phyloP scores from a whole-genome alignment of 1,284 basidiomycete species.

The Boletus austroedulis region DNA sequence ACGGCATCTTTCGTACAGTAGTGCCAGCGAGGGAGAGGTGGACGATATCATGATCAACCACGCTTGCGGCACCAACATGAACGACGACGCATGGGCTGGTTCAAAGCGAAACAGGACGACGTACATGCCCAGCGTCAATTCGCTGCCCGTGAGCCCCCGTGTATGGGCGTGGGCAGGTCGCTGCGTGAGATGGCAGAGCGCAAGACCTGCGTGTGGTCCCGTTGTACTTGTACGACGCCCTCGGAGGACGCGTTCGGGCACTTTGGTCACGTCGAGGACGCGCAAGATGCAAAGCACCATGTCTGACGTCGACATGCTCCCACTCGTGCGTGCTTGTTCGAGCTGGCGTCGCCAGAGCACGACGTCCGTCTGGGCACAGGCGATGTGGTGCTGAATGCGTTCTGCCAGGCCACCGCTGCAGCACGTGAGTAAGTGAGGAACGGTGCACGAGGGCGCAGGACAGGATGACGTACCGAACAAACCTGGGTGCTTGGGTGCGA shows the following conservation, averaged over 20 bases:
- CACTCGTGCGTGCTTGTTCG: slow-evolving; percentile 31
- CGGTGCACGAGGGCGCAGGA: background rate
- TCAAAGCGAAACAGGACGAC: slow-evolving; percentile 32
- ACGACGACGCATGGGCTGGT: slow-evolving; percentile 12
- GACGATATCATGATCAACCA: too few relatives aligned
- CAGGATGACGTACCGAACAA: slow-evolving; percentile 28
- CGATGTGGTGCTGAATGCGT: slow-evolving; percentile 41
- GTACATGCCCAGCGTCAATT: slow-evolving; percentile 30
- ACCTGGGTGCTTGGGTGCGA: slow-evolving; percentile 27
- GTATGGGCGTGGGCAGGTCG: too few relatives aligned
- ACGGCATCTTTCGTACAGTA: too few relatives aligned
- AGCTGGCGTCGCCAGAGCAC: slow-evolving; percentile 51
- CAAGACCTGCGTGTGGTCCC: slow-evolving; percentile 25
- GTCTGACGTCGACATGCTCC: slow-evolving; percentile 29
- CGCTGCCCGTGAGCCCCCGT: slow-evolving; percentile 10
- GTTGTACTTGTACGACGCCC: too few relatives aligned
- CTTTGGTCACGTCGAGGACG: slow-evolving; percentile 32
- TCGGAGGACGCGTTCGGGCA: slow-evolving; percentile 9
- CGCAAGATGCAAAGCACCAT: slow-evolving; percentile 37
- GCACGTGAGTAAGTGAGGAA: background rate
- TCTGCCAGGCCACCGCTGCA: slow-evolving; percentile 50
- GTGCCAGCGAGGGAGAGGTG: too few relatives aligned
- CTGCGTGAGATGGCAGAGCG: slow-evolving; percentile 27
- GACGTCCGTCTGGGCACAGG: slow-evolving; percentile 42
- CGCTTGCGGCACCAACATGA: too few relatives aligned